Evolutionary conservation across 2,329 filamentous ascomycete species (phyloP), one percentile per base, ranked within the genome.

Genomic region (Calonectria crousiana): DNA sequence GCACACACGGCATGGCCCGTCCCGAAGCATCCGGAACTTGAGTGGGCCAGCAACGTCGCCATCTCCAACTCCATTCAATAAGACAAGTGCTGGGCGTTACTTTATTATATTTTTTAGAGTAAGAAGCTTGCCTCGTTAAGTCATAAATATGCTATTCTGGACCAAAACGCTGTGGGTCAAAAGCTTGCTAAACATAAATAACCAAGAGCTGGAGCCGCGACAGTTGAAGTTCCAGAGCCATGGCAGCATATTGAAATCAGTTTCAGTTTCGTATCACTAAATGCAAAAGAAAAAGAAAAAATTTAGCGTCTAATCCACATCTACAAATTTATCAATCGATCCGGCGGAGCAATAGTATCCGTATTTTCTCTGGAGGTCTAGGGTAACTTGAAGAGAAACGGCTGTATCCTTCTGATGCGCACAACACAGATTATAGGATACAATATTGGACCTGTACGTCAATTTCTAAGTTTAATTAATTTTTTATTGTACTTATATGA

Each of bases 111-210:
- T 47, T 3, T 0, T 34, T n/a, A n/a, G n/a, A n/a, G n/a, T n/a
- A n/a, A n/a, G n/a, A n/a, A n/a, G n/a, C n/a, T 34, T 3, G 2
- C 6, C 1, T n/a, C 3, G 3, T 16, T 4, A 8, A 20, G 38
- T 20, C n/a, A n/a, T 10, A 2, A n/a, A n/a, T 1, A 20, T 47
- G 32, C 18, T 47, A 20, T 8, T 1, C 11, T 47, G 20, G 11
- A 34, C 32, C 32, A 34, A 34, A 9, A 34, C 10, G 6, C 10
- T 11, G 8, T 34, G 32, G 6, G 10, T 34, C 6, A 34, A 34
- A 2, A 11, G 8, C 10, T 11, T 34, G n/a, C n/a, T n/a, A n/a
- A n/a, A n/a, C n/a, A n/a, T n/a, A n/a, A n/a, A n/a, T n/a, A n/a
- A n/a, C n/a, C n/a, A n/a, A n/a, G n/a, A n/a, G n/a, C n/a, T n/a